Base-by-base conservation (phyloP, 1,139 yeast genomes). In the Geotrichum carabidarum region DNA sequence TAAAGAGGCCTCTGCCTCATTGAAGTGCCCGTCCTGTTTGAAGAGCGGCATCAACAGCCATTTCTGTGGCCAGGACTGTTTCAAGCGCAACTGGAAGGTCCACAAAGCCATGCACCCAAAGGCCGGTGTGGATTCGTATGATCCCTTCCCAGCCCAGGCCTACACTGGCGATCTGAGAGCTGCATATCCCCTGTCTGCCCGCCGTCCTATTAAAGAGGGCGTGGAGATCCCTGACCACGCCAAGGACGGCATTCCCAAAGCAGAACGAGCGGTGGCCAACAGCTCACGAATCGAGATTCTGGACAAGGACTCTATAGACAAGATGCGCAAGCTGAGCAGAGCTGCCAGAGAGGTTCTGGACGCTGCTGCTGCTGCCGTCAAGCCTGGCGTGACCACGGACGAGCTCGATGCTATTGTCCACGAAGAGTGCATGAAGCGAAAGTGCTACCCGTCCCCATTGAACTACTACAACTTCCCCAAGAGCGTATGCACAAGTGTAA, bases 391-490 rank as follows among this genome's bases (percentile, higher is more conserved):
- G 58, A 91, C 98, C 52, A 93, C 99, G 42, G 99, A 94, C 66
- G 95, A 87, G 68, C 75, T 94, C 56, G 99, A 94, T 69, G 83
- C 77, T 48, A 79, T 91, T 61, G 89, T 89, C 50, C 98, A 93
- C 68, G 79, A 80, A 54, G 99, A 91, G 65, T 86, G 96, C 62
- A 75, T 91, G 67, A 89, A 88, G 70, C 80, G 97, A 70, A 83
- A 86, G 63, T 90, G 93, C 5, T 94, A 94, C 68, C 99, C 99
- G 30, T 88, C 96, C 14, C 96, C 99, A 4, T 77, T 93, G 60
- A 94, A 94, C 74, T 94, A 94, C 73, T 93, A 86, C 74, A 87
- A 89, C 71, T 94, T 83, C 74, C 98, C 99, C 42, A 91, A 90
- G 70, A 84, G 95, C 35, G 80, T 89, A 47, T 94, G 99, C 73